Evolutionary conservation across 177 flowering plant species (phyloP).

Genomic region (Vitis hybrid): DNA sequence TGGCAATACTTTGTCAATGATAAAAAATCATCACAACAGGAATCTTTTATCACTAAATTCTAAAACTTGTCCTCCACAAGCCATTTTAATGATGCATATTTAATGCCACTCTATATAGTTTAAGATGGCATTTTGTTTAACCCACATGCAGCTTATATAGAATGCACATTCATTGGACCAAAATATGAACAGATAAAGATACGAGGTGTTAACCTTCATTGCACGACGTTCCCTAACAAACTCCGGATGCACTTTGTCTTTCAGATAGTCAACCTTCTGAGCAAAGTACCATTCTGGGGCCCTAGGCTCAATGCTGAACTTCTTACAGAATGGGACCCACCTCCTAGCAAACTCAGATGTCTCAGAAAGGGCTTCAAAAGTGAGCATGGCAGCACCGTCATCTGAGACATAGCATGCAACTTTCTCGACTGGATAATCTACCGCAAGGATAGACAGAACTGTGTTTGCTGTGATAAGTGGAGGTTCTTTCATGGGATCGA

Average conservation of each 20-base stretch:
- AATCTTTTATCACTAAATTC: background rate
- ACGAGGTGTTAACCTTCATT: slow-evolving; percentile 63
- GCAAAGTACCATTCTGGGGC: slow-evolving; percentile 97
- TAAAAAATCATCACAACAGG: background rate
- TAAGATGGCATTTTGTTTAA: background rate
- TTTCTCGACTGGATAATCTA: slow-evolving; percentile 85
- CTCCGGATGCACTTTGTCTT: slow-evolving; percentile 68
- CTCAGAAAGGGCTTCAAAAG: slow-evolving; percentile 94
- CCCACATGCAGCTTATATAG: background rate
- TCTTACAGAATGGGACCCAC: slow-evolving; percentile 93
- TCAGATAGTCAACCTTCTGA: slow-evolving; percentile 80
- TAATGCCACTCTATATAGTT: background rate
- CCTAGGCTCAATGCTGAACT: slow-evolving; percentile 72
- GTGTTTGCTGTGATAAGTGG: slow-evolving; percentile 93
- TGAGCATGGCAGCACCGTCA: slow-evolving; percentile 98
- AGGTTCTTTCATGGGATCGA: slow-evolving; percentile 84
- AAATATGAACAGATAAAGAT: background rate
- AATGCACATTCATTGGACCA: background rate
- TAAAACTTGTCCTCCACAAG: background rate
- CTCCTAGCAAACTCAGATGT: slow-evolving; percentile 90
- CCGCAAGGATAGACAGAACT: slow-evolving; percentile 85
- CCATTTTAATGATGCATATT: background rate
- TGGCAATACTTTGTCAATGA: background rate
- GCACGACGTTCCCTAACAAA: slow-evolving; percentile 89
- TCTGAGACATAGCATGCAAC: slow-evolving; percentile 94